A percentile compares a stretch with the other conserved stretches of the same genome.
These are phyloP conservation scores for Globisporangium barbulae DNA, from an alignment of 352 stramenopile genomes.

Conservation along the genomic window DNA sequence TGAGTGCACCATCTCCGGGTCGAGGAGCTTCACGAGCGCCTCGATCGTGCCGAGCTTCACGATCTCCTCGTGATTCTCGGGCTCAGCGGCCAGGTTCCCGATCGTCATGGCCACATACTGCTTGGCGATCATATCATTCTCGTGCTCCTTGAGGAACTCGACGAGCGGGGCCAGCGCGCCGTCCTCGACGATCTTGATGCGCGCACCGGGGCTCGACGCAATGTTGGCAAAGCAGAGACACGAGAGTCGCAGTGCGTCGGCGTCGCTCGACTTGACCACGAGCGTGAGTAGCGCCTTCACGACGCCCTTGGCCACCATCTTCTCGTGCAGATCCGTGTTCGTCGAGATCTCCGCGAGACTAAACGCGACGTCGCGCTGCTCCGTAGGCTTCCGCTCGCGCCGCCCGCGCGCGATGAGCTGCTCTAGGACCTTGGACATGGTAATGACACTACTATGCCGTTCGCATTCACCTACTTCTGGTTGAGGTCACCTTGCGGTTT, in stretches of 20 bases:
- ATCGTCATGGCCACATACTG: conserved; percentile 96
- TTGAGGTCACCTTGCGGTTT: not conserved
- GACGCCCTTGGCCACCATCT: conserved; percentile 94
- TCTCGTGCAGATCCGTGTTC: conserved; percentile 89
- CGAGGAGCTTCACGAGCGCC: conserved; percentile 90
- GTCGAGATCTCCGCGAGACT: conserved; percentile 96
- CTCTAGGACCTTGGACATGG: conserved; percentile 94
- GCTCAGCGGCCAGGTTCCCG: conserved; percentile 94
- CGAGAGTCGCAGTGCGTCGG: conserved; percentile 92
- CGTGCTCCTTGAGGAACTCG: conserved; percentile 86
- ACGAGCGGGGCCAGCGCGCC: conserved; percentile 87
- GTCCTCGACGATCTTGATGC: conserved; percentile 93
- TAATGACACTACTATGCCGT: not conserved
- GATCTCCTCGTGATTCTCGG: conserved; percentile 94
- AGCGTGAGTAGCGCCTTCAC: conserved; percentile 91
- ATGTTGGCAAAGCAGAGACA: conserved; percentile 96
- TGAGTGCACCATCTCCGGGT: conserved; percentile 83
- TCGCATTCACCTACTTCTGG: not conserved
- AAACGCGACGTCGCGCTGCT: conserved; percentile 96
- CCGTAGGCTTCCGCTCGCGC: conserved; percentile 91
- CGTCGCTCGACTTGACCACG: conserved; percentile 89
- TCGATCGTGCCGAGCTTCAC: conserved; percentile 88
- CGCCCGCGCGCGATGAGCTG: conserved; percentile 94
- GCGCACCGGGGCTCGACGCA: conserved; percentile 81
- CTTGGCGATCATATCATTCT: conserved; percentile 88